Percentiles rank a stretch among this genome's conserved stretches.
Conservation (phyloP, 2,329 filamentous ascomycete genomes). For the Epichloe gansuensis region DNA sequence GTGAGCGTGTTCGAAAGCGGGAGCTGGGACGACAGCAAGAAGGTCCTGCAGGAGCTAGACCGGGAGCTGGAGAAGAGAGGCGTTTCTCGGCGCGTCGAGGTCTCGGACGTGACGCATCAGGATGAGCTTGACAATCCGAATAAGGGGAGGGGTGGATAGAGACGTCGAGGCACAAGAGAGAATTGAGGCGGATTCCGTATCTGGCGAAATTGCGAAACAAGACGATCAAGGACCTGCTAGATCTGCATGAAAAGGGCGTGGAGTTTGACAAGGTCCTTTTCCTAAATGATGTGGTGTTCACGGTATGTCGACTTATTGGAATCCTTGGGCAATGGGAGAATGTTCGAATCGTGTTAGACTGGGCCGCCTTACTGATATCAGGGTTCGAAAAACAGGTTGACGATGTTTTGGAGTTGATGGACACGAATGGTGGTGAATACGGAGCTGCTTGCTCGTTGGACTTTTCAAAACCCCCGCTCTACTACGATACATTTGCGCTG, state of each 20-base stretch:
- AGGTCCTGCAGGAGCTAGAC: constrained; percentile 45
- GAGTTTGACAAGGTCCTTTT: constrained; percentile 47
- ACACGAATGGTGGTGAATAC: constrained; percentile 46
- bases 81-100: constrained; percentile 41
- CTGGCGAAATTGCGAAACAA: constrained; percentile 52
- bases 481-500: constrained; percentile 53
- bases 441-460: constrained; percentile 52
- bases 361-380: neutral
- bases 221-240: constrained; percentile 46
- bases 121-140: constrained; percentile 38
- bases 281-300: constrained; percentile 52
- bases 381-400: constrained; percentile 27
- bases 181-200: constrained; percentile 57
- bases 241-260: constrained; percentile 36
- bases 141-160: constrained; percentile 48
- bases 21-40: constrained; percentile 57
- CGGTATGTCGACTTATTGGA: constrained; percentile 21
- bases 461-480: constrained; percentile 39
- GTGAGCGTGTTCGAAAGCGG: constrained; percentile 58
- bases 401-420: constrained; percentile 42
- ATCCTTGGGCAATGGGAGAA: neutral
- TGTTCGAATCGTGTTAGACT: too few species aligned
- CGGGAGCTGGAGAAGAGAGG: constrained; percentile 35
- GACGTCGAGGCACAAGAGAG: constrained; percentile 39
- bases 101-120: constrained; percentile 46